These are phyloP conservation scores for Dendrobium nobile DNA, from an alignment of 106 monocot species.

Conservation along the genomic window DNA sequence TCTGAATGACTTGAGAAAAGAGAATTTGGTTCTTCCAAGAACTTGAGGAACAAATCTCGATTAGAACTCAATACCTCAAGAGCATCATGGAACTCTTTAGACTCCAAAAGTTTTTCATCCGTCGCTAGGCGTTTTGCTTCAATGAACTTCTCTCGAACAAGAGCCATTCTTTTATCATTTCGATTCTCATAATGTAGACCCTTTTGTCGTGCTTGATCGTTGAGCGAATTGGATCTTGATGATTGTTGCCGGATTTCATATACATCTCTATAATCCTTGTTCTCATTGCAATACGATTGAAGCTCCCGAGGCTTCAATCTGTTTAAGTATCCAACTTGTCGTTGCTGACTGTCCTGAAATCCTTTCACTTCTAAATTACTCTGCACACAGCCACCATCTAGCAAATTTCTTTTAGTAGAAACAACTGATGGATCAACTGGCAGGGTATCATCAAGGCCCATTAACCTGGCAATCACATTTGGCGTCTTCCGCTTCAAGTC, in stretches of 20 bases:
- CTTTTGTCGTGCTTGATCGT: neutral
- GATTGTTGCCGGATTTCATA: slow-evolving; percentile 22
- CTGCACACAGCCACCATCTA: neutral
- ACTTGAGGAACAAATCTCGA: slow-evolving; percentile 49
- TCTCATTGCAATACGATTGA: neutral
- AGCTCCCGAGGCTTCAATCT: neutral
- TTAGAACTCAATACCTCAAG: slow-evolving; percentile 52
- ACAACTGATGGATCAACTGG: slow-evolving; percentile 16
- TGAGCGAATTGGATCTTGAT: slow-evolving; percentile 10
- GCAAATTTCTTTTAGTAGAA: slow-evolving; percentile 1
- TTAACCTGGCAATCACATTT: slow-evolving; percentile 52
- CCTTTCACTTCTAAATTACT: neutral
- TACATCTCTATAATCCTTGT: slow-evolving; percentile 17
- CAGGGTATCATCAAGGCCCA: slow-evolving; percentile 55
- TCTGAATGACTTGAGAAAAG: slow-evolving; percentile 17
- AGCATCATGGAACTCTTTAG: slow-evolving; percentile 52
- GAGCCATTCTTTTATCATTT: slow-evolving; percentile 29
- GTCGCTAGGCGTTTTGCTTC: slow-evolving; percentile 45
- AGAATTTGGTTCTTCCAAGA: slow-evolving; percentile 38
- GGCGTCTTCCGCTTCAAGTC: slow-evolving; percentile 24
- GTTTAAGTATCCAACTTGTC: neutral
- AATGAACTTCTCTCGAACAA: slow-evolving; percentile 46
- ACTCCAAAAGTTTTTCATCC: slow-evolving; percentile 31
- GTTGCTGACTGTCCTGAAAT: neutral
- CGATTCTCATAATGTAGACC: slow-evolving; percentile 5